Conservation (phyloP, 1,139 yeast species). For the Zygosaccharomyces pseudobailii region DNA sequence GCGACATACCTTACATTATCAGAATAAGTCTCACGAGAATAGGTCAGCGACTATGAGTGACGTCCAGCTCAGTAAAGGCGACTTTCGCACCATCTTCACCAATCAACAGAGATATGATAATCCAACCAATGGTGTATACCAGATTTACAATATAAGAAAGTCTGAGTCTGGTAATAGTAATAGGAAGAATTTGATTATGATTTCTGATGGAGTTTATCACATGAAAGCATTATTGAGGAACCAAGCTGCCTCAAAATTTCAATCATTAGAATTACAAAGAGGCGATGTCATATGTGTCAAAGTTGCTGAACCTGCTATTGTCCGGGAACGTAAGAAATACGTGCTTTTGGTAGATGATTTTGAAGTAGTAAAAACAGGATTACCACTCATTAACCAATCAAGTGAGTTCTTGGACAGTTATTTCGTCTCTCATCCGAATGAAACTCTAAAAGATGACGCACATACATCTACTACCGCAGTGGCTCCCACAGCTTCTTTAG, state of each 20-base stretch:
- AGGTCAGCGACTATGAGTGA: conserved; percentile 20
- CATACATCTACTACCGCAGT: conserved; percentile 27
- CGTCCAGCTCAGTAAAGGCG: conserved; percentile 25
- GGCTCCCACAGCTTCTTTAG: conserved; percentile 14
- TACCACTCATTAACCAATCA: conserved; percentile 40
- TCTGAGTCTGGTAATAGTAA: conserved; percentile 27
- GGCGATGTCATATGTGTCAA: conserved; percentile 36
- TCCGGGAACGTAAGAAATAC: conserved; percentile 45
- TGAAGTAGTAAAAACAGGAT: conserved; percentile 42
- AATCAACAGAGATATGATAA: conserved; percentile 27
- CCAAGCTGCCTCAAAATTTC: conserved; percentile 48
- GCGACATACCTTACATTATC: no score
- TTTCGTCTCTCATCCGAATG: conserved; percentile 51
- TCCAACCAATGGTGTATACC: conserved; percentile 32
- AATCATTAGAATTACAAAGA: conserved; percentile 43
- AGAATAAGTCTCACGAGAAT: not conserved
- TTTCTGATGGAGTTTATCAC: conserved; percentile 60
- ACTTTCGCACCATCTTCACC: conserved; percentile 29
- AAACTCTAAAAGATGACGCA: conserved; percentile 29
- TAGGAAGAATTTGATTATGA: conserved; percentile 36
- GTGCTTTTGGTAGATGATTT: conserved; percentile 52
- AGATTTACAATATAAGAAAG: conserved; percentile 32
- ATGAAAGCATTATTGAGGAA: conserved; percentile 66
- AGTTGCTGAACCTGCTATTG: conserved; percentile 33
- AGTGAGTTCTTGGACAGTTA: conserved; percentile 48